Percentiles rank a stretch among this genome's conserved stretches.
Evolutionary conservation across 176 grass and related monocot species (phyloP).

Genomic region (Phoenix dactylifera): DNA sequence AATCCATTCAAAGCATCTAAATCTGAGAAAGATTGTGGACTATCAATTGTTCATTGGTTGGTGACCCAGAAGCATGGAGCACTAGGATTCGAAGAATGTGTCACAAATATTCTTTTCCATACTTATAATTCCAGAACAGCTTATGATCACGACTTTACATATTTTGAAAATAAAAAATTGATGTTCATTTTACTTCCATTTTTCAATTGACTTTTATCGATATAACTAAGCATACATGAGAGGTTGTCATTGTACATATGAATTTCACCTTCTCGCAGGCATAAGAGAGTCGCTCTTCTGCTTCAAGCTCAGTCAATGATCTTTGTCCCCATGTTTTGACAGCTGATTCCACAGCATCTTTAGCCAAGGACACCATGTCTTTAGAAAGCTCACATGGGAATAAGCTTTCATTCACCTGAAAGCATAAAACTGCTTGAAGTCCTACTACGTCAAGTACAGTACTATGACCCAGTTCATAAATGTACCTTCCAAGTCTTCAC

Average conservation of each 20-base stretch:
- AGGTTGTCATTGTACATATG: background rate
- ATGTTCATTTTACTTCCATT: too few species aligned
- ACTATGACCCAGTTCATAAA: background rate
- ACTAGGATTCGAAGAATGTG: too few species aligned
- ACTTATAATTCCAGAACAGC: too few species aligned
- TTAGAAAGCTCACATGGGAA: slow-evolving; percentile 88
- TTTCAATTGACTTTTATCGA: too few species aligned
- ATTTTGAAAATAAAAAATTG: too few species aligned
- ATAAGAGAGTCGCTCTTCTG: slow-evolving; percentile 86
- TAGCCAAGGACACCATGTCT: slow-evolving; percentile 57
- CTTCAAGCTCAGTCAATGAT: slow-evolving; percentile 84
- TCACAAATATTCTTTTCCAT: too few species aligned
- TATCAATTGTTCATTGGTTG: too few species aligned
- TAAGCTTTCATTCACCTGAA: slow-evolving; percentile 81
- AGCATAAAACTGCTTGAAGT: slow-evolving; percentile 11
- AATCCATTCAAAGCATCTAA: too few species aligned
- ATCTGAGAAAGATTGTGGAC: too few species aligned
- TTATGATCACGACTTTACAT: too few species aligned
- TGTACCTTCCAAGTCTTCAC: slow-evolving; percentile 90
- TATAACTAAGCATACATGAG: too few species aligned
- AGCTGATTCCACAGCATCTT: slow-evolving; percentile 82
- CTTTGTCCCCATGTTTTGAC: slow-evolving; percentile 83
- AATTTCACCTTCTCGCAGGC: slow-evolving; percentile 85
- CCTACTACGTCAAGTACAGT: slow-evolving; percentile 1
- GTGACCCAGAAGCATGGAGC: too few species aligned